These are phyloP conservation scores for Colletotrichum horii DNA, from an alignment of 2,329 filamentous ascomycete species.

Conservation along the genomic window DNA sequence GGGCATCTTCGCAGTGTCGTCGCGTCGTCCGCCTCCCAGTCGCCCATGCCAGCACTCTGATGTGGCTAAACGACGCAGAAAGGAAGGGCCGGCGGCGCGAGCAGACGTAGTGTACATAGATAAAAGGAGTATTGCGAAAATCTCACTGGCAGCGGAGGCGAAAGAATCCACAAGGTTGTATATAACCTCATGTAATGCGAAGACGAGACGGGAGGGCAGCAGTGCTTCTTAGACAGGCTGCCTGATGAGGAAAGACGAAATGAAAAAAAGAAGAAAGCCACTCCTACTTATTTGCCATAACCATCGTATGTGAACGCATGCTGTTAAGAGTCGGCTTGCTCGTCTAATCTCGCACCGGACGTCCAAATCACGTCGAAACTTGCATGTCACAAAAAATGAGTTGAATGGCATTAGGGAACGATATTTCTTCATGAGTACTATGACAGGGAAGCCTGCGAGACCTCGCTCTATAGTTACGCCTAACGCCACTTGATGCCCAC, in stretches of 20 bases:
- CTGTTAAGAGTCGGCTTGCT: not conserved
- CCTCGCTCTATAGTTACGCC: constrained; percentile 10
- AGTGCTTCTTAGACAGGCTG: not conserved
- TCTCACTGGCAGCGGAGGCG: not conserved
- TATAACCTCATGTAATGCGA: constrained; percentile 21
- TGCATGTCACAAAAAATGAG: not conserved
- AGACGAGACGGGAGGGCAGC: not conserved
- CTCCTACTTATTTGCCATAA: not conserved
- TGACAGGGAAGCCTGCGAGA: not conserved
- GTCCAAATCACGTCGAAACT: not conserved
- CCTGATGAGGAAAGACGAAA: constrained; percentile 11
- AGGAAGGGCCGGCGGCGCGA: not conserved
- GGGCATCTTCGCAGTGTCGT: constrained; percentile 5
- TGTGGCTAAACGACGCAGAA: not conserved
- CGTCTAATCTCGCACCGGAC: not conserved
- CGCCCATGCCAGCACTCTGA: not conserved
- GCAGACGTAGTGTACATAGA: constrained; percentile 19
- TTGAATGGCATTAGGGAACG: not conserved
- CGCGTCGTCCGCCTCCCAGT: constrained; percentile 6
- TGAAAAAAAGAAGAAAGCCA: not conserved
- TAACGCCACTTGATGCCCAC: constrained; percentile 13
- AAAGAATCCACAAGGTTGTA: constrained; percentile 4
- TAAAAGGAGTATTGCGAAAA: not conserved
- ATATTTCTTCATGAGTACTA: not conserved
- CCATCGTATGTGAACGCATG: not conserved